Percentiles rank a stretch among this genome's conserved stretches.
Conservation (phyloP, 352 stramenopile genomes). For the Aphanomyces cochlioides region DNA sequence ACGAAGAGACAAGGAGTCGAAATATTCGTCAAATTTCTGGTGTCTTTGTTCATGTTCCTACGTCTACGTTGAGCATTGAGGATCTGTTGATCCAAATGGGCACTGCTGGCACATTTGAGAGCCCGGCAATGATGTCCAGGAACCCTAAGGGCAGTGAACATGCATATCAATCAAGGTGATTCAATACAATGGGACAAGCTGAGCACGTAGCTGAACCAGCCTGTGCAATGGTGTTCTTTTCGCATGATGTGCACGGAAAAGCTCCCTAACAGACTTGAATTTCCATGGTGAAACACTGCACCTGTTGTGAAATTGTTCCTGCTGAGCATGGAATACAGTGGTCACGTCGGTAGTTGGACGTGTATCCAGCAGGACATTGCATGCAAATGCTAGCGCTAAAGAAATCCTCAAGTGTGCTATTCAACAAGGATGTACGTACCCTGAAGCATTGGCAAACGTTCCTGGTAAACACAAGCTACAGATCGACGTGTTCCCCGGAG, state of each 20-base stretch:
- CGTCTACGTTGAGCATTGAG: too few relatives aligned
- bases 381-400: conserved; percentile 9
- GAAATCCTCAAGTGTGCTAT: not conserved
- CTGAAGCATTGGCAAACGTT: conserved; percentile 19
- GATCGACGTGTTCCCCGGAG: not conserved
- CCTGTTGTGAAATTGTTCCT: not conserved
- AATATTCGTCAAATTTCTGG: too few relatives aligned
- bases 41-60: too few relatives aligned
- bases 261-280: not conserved
- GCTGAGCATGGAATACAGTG: conserved; percentile 26
- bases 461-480: conserved; percentile 22
- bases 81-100: too few relatives aligned
- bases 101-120: too few relatives aligned
- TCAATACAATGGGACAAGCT: not conserved
- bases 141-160: too few relatives aligned
- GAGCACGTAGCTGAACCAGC: not conserved
- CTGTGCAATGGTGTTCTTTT: not conserved
- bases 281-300: not conserved
- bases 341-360: conserved; percentile 25
- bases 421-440: conserved; percentile 8
- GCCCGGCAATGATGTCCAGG: too few relatives aligned
- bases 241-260: conserved; percentile 16
- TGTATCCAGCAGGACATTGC: conserved; percentile 13
- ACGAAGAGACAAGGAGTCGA: too few relatives aligned
- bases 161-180: too few relatives aligned